phyloP scores from a whole-genome alignment of 768 basidiomycete species.

The Boletus tomentosulus region DNA sequence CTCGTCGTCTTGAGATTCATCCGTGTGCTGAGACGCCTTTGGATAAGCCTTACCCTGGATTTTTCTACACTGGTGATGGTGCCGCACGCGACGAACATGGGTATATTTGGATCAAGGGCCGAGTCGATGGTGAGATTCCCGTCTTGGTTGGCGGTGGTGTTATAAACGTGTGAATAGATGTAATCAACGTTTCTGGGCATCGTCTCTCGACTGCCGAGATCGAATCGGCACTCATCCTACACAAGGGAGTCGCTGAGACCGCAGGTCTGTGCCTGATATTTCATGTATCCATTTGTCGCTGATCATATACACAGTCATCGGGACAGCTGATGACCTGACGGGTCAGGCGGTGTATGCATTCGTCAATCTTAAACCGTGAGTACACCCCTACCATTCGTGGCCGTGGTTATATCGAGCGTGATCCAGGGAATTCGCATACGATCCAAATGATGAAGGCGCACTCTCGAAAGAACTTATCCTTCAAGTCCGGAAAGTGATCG shows the following conservation, averaged over 20 bases:
- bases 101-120: constrained; percentile 98
- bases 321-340: constrained; percentile 80
- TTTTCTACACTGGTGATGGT: constrained; percentile 97
- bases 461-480: constrained; percentile 86
- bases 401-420: neutral
- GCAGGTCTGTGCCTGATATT: constrained; percentile 44
- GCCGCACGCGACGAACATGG: constrained; percentile 92
- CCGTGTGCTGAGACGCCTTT: constrained; percentile 35
- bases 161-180: constrained; percentile 47
- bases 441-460: constrained; percentile 60
- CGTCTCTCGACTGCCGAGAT: constrained; percentile 97
- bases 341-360: constrained; percentile 95
- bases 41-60: constrained; percentile 72
- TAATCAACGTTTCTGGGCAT: constrained; percentile 98
- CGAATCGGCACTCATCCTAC: constrained; percentile 92
- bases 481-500: constrained; percentile 96
- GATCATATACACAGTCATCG: constrained; percentile 52
- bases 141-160: neutral
- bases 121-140: constrained; percentile 73
- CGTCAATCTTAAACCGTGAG: constrained; percentile 90
- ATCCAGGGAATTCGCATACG: constrained; percentile 75
- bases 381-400: constrained; percentile 6
- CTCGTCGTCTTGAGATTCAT: constrained; percentile 15
- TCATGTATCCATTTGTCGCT: constrained; percentile 1
- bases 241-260: constrained; percentile 94